Percentiles rank a stretch among this genome's conserved stretches.
Evolutionary conservation across 345 rosid genomes (phyloP).

Genomic region (Citrus trifoliata): DNA sequence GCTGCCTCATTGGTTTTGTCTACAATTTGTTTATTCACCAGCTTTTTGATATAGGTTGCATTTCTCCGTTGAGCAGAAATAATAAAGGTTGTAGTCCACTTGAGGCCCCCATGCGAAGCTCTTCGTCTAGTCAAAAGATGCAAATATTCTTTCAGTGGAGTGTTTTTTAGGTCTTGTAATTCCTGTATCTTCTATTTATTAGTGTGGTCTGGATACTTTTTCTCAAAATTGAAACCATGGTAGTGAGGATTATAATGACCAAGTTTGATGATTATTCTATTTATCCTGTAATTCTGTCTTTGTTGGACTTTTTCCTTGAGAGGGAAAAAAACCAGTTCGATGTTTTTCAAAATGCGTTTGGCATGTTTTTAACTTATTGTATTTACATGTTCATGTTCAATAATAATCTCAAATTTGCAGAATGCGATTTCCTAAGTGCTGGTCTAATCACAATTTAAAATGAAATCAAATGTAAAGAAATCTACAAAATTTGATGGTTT

Average conservation of each 20-base stretch:
- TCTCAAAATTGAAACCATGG: background rate
- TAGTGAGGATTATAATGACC: background rate
- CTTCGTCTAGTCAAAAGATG: background rate
- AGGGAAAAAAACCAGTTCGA: background rate
- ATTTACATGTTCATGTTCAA: background rate
- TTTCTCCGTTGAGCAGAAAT: background rate
- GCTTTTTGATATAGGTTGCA: background rate
- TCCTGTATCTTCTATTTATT: slow-evolving; percentile 18
- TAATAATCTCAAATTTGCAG: background rate
- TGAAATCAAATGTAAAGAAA: too few relatives aligned
- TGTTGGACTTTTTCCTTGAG: background rate
- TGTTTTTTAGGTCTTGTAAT: slow-evolving; percentile 16
- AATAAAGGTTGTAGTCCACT: slow-evolving; percentile 16
- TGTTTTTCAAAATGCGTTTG: background rate
- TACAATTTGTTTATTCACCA: slow-evolving; percentile 1
- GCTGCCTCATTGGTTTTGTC: background rate
- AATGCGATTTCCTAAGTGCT: too few relatives aligned
- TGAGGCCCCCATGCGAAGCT: background rate
- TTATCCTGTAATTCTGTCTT: background rate
- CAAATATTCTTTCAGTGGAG: slow-evolving; percentile 6
- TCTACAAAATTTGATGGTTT: background rate
- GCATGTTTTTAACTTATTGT: background rate
- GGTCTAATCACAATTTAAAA: too few relatives aligned
- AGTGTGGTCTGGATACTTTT: background rate
- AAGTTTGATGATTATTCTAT: background rate